phyloP scores from a whole-genome alignment of 2,329 filamentous ascomycete genomes.

The Talaromyces amestolkiae region DNA sequence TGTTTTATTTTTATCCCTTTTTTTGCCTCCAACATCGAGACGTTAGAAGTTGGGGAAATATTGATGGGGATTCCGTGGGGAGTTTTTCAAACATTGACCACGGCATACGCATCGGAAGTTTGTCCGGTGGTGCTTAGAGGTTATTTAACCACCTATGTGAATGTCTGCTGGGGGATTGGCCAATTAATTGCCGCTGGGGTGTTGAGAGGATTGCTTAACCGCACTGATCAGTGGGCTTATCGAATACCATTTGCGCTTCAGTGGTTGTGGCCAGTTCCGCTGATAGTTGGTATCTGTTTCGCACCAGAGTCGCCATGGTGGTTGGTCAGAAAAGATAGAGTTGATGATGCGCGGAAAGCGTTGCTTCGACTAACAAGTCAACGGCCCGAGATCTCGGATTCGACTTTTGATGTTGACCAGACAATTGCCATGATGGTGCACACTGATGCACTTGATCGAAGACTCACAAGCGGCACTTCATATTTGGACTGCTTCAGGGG shows the following conservation, averaged over 20 bases:
- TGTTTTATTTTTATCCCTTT: conserved; percentile 54
- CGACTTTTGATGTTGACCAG: conserved; percentile 75
- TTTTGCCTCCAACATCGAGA: conserved; percentile 48
- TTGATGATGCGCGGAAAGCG: conserved; percentile 45
- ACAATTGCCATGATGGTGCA: conserved; percentile 90
- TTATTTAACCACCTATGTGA: conserved; percentile 48
- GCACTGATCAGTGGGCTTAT: conserved; percentile 51
- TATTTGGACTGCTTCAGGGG: conserved; percentile 85
- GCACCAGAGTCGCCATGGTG: conserved; percentile 54
- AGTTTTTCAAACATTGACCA: conserved; percentile 49
- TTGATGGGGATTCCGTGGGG: conserved; percentile 53
- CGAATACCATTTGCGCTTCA: conserved; percentile 52
- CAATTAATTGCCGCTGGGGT: conserved; percentile 53
- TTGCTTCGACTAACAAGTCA: conserved; percentile 45
- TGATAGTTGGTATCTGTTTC: conserved; percentile 46
- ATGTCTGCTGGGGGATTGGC: conserved; percentile 49
- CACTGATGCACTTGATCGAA: conserved; percentile 77
- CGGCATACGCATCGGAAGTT: conserved; percentile 48
- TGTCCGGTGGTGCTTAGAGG: conserved; percentile 46
- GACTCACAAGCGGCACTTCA: conserved; percentile 68
- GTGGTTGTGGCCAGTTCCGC: conserved; percentile 54
- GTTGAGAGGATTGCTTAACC: conserved; percentile 49
- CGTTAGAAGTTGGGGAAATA: conserved; percentile 50
- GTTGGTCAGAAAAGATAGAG: conserved; percentile 47
- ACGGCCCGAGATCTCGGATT: conserved; percentile 46